phyloP scores from a whole-genome alignment of 2,329 filamentous ascomycete species.

The Chrysoporthe puriensis region DNA sequence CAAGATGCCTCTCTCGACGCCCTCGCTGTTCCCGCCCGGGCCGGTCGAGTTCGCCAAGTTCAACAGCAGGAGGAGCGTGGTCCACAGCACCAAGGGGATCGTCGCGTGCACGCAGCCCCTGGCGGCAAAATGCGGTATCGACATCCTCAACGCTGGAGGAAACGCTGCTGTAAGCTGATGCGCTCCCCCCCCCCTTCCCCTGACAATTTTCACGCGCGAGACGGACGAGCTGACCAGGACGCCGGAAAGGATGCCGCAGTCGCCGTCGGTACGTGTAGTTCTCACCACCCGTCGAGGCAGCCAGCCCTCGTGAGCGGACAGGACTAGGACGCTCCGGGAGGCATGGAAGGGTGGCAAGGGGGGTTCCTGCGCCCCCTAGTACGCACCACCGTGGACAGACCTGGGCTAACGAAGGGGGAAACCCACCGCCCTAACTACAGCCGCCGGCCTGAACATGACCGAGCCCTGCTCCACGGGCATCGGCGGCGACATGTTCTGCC shows the following conservation, averaged over 20 bases:
- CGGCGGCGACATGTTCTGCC: slow-evolving; percentile 95
- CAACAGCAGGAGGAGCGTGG: slow-evolving; percentile 82
- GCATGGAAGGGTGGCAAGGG: too few relatives aligned
- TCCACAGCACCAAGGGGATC: slow-evolving; percentile 91
- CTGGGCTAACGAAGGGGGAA: neutral
- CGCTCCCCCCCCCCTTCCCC: neutral
- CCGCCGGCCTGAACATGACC: slow-evolving; percentile 89
- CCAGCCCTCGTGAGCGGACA: neutral
- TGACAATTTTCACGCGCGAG: too few relatives aligned
- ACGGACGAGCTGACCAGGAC: slow-evolving; percentile 21
- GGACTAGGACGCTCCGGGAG: too few relatives aligned
- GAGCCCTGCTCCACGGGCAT: slow-evolving; percentile 94
- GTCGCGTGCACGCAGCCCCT: slow-evolving; percentile 89
- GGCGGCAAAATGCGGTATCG: slow-evolving; percentile 84
- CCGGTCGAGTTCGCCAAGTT: slow-evolving; percentile 64
- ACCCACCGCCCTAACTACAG: slow-evolving; percentile 48
- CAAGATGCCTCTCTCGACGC: slow-evolving; percentile 52
- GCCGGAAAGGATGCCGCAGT: slow-evolving; percentile 87
- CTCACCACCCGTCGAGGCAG: neutral
- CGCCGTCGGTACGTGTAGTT: slow-evolving; percentile 66
- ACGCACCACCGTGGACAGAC: neutral
- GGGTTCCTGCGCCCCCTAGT: too few relatives aligned
- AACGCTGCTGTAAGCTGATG: slow-evolving; percentile 78
- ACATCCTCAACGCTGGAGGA: slow-evolving; percentile 82
- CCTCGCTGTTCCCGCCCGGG: slow-evolving; percentile 51